Evolutionary conservation across 352 stramenopile genomes (phyloP).

Genomic region (Phytophthora ramorum): DNA sequence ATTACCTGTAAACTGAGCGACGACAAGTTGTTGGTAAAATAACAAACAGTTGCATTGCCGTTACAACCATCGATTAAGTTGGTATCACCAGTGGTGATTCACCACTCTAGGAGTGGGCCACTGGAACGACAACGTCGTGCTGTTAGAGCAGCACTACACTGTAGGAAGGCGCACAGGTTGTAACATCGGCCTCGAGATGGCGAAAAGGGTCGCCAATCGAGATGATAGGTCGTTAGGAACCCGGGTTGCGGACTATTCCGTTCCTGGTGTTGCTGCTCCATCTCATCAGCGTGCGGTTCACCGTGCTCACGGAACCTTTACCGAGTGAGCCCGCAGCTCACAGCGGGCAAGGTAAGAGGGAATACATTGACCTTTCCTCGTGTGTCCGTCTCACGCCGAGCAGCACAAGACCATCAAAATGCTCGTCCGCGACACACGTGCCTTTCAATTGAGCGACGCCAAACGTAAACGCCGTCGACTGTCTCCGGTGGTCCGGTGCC

Average conservation of each 20-base stretch:
- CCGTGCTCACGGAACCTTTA: neutral
- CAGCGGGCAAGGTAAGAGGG: no score
- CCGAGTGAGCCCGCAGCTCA: neutral
- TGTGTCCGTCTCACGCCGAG: conserved; percentile 4
- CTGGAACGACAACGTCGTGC: no score
- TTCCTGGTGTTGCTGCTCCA: conserved; percentile 13
- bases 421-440: neutral
- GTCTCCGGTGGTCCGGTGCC: neutral
- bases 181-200: neutral
- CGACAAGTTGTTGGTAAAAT: no score
- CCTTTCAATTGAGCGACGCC: neutral
- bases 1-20: no score
- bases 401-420: neutral
- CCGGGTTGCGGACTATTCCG: conserved; percentile 9
- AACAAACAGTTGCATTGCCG: no score
- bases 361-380: no score
- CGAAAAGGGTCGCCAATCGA: neutral
- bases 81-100: no score
- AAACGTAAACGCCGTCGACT: neutral
- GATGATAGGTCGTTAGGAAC: neutral
- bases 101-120: no score
- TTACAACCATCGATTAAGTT: no score
- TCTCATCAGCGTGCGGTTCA: conserved; percentile 12
- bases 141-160: no score
- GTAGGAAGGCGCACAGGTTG: no score